phyloP scores from a whole-genome alignment of 1,139 yeast genomes.

The Kluyveromyces sp. region DNA sequence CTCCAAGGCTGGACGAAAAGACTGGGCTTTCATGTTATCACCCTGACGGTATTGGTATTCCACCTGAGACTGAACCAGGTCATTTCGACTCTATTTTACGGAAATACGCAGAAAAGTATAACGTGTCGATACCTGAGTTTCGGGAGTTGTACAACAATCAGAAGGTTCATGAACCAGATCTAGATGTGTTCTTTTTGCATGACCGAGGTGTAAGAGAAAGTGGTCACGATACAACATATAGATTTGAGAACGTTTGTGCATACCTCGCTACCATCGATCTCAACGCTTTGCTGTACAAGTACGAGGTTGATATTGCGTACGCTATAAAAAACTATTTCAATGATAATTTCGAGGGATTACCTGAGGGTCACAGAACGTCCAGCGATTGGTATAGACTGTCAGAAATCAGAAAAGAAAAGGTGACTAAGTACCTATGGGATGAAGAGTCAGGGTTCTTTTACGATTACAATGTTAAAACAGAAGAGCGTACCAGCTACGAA shows the following conservation, averaged over 20 bases:
- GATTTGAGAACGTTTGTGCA: constrained; percentile 88
- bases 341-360: constrained; percentile 38
- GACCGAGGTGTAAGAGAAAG: constrained; percentile 95
- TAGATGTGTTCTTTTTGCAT: constrained; percentile 84
- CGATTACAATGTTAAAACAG: constrained; percentile 67
- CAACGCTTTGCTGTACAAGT: constrained; percentile 80
- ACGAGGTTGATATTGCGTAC: constrained; percentile 76
- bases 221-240: constrained; percentile 91
- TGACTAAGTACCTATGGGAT: constrained; percentile 78
- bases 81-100: constrained; percentile 71
- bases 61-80: constrained; percentile 92
- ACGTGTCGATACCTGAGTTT: constrained; percentile 60
- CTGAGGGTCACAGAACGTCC: constrained; percentile 44
- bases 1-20: constrained; percentile 65
- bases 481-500: constrained; percentile 60
- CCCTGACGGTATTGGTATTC: constrained; percentile 85
- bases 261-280: constrained; percentile 86
- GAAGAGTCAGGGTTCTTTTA: constrained; percentile 71
- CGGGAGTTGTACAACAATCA: constrained; percentile 63
- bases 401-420: constrained; percentile 43
- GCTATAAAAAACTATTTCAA: constrained; percentile 53
- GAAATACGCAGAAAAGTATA: constrained; percentile 63
- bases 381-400: constrained; percentile 58
- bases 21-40: constrained; percentile 87
- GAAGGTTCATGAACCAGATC: constrained; percentile 59